Conservation (phyloP, 2,329 filamentous ascomycete genomes). For the Exophiala lecanii-corni region DNA sequence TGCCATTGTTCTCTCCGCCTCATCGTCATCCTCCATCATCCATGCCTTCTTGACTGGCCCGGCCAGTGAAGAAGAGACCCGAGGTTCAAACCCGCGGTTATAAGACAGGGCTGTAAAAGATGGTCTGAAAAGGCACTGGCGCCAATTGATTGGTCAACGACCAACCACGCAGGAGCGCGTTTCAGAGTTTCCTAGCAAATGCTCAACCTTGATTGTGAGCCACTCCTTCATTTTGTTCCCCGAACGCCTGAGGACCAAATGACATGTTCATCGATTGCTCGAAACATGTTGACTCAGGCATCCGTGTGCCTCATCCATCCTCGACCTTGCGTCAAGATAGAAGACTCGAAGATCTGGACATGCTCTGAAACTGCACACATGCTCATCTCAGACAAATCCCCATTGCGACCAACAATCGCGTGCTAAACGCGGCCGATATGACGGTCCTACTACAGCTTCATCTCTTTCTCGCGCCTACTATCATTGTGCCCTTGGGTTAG, state of each 20-base stretch:
- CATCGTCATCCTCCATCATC: too few species aligned
- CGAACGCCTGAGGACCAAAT: conserved; percentile 17
- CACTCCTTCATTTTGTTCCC: conserved; percentile 18
- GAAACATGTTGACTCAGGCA: conserved; percentile 8
- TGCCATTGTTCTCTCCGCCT: too few species aligned
- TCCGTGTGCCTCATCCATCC: conserved; percentile 3
- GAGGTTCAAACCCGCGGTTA: too few species aligned
- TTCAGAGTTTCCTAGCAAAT: conserved; percentile 16
- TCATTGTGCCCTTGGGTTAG: too few species aligned
- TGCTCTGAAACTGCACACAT: conserved; percentile 18
- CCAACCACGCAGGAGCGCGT: conserved; percentile 14
- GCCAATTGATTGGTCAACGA: conserved; percentile 10
- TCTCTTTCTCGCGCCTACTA: conserved; percentile 17
- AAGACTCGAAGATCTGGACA: too few species aligned
- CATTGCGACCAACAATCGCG: conserved; percentile 18
- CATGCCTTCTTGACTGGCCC: too few species aligned
- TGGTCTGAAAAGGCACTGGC: too few species aligned
- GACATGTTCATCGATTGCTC: too few species aligned
- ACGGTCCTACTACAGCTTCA: conserved; percentile 21
- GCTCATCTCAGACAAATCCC: conserved; percentile 15
- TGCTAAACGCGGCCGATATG: conserved; percentile 8
- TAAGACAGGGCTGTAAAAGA: too few species aligned
- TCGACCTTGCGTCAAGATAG: too few species aligned
- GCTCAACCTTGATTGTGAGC: too few species aligned
- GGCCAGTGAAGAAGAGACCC: too few species aligned